Conservation (phyloP, 2,329 filamentous ascomycete species). For the Metarhizium robertsii region DNA sequence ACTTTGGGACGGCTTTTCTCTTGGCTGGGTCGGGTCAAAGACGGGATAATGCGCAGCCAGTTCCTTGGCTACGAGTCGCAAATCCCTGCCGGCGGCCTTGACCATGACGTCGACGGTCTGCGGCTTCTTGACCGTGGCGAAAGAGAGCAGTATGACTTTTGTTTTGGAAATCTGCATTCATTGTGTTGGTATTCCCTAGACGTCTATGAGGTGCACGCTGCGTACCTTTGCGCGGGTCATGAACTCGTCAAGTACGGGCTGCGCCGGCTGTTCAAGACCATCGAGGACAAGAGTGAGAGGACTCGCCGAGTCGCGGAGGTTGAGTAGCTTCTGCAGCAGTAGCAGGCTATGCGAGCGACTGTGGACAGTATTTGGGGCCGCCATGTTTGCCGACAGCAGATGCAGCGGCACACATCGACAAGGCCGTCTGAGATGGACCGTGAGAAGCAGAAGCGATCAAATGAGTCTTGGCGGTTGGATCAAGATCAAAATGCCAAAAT, state of each 20-base stretch:
- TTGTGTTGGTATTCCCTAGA: neutral
- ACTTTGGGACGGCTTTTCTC: constrained; percentile 32
- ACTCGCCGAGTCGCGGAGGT: constrained; percentile 67
- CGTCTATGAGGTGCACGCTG: neutral
- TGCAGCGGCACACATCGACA: neutral
- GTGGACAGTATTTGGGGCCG: constrained; percentile 53
- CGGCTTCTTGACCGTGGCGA: constrained; percentile 60
- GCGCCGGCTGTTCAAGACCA: constrained; percentile 70
- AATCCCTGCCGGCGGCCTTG: constrained; percentile 48
- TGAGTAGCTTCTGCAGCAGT: constrained; percentile 73
- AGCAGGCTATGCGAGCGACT: constrained; percentile 77
- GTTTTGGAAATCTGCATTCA: constrained; percentile 46
- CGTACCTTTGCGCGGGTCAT: constrained; percentile 62
- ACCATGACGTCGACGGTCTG: constrained; percentile 59
- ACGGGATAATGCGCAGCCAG: constrained; percentile 42
- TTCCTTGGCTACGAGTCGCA: constrained; percentile 48
- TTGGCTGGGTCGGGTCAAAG: constrained; percentile 25
- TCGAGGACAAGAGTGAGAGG: constrained; percentile 84
- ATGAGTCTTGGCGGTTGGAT: neutral
- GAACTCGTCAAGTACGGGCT: constrained; percentile 63
- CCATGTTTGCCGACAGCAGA: constrained; percentile 17
- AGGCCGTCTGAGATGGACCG: neutral
- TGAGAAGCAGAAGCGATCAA: neutral
- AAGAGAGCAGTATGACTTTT: constrained; percentile 68
- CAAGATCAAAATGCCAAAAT: neutral